A percentile compares a stretch with the other conserved stretches of the same genome.
Evolutionary conservation across 306 rosid genomes (phyloP).

Genomic region (Macrotyloma uniflorum): DNA sequence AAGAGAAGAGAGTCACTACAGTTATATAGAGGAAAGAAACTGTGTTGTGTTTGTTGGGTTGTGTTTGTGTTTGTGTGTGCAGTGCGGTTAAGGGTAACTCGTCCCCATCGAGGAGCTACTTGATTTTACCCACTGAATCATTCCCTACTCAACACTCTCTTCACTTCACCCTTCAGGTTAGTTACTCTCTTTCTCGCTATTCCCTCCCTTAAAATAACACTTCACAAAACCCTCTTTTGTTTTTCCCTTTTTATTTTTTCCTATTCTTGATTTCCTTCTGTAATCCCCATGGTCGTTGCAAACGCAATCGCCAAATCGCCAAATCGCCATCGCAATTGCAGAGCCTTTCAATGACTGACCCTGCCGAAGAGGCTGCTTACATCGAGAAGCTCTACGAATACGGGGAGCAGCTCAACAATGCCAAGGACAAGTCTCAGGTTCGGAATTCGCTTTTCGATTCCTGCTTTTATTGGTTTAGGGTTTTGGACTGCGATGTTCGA

Average conservation of each 20-base stretch:
- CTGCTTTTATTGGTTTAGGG: constrained; percentile 24
- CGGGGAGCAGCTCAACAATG: constrained; percentile 87
- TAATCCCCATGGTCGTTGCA: constrained; percentile 43
- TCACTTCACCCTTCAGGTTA: constrained; percentile 8
- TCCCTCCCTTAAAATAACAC: background rate
- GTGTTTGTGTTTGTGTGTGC: background rate
- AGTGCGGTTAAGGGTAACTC: background rate
- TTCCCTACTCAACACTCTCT: background rate
- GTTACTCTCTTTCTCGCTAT: background rate
- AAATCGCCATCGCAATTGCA: constrained; percentile 23
- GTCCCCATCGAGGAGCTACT: background rate
- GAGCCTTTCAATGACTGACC: constrained; percentile 59
- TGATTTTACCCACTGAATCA: background rate
- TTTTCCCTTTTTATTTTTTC: background rate
- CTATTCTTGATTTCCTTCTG: constrained; percentile 29
- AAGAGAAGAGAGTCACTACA: background rate
- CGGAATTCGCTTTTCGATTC: background rate
- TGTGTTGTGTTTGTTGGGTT: background rate
- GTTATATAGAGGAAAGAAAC: background rate
- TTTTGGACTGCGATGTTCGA: constrained; percentile 19
- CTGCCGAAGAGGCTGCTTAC: constrained; percentile 69
- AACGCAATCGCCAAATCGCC: background rate
- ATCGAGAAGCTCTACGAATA: constrained; percentile 93
- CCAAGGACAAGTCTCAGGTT: constrained; percentile 94
- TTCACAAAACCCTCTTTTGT: background rate